phyloP scores from a whole-genome alignment of 805 yeast species.

The Lipomyces chichibuensis region DNA sequence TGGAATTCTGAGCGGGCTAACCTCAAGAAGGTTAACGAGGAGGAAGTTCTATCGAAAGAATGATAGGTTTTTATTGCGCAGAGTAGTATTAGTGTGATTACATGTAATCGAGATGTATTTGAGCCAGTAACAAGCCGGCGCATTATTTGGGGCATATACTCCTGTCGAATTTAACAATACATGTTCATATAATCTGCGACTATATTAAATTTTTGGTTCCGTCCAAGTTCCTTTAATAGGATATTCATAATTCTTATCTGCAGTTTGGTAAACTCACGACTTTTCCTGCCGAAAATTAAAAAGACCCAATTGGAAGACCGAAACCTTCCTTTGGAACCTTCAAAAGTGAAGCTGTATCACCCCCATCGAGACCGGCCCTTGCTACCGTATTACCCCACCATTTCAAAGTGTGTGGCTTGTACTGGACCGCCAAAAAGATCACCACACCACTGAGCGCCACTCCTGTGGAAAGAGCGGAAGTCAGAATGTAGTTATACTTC shows the following conservation, averaged over 20 bases:
- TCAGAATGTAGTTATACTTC: conserved; percentile 67
- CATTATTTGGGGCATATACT: too few species aligned
- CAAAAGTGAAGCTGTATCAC: conserved; percentile 26
- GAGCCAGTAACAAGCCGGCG: too few species aligned
- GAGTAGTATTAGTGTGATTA: background rate
- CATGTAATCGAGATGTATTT: too few species aligned
- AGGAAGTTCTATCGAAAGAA: background rate
- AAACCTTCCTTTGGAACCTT: conserved; percentile 41
- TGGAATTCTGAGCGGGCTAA: conserved; percentile 1
- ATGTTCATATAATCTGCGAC: too few species aligned
- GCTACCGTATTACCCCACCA: conserved; percentile 69
- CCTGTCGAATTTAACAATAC: too few species aligned
- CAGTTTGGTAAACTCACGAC: too few species aligned
- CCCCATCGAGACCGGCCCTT: conserved; percentile 27
- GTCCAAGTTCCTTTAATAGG: too few species aligned
- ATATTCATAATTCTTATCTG: too few species aligned
- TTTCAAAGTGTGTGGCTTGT: conserved; percentile 45
- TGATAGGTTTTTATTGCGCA: too few species aligned
- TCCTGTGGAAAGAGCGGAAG: conserved; percentile 69
- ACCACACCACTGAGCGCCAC: conserved; percentile 64
- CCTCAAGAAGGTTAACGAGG: background rate
- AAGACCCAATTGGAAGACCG: conserved; percentile 44
- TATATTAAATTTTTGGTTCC: too few species aligned
- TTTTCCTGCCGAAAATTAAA: background rate
- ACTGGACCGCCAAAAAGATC: conserved; percentile 56